These are phyloP conservation scores for Cryptococcus sp. DNA, from an alignment of 1,284 basidiomycete species.

Conservation along the genomic window DNA sequence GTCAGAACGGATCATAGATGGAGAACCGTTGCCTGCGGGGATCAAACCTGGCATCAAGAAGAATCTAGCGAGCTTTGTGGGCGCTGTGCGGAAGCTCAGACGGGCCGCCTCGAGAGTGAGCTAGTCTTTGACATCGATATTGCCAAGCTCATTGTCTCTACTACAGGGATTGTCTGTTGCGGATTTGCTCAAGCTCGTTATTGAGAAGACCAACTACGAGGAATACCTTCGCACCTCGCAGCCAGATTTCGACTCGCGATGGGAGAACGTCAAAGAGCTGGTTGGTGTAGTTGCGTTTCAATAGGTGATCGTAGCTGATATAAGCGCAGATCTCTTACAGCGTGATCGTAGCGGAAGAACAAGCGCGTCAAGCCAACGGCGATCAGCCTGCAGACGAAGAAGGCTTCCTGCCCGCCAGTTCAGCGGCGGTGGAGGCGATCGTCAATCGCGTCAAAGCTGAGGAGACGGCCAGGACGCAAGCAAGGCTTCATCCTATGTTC, in stretches of 20 bases:
- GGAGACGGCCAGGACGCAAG: slow-evolving; percentile 15
- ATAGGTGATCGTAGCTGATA: slow-evolving; percentile 10
- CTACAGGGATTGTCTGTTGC: slow-evolving; percentile 64
- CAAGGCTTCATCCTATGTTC: slow-evolving; percentile 40
- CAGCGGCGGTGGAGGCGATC: slow-evolving; percentile 26
- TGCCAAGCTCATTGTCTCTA: not conserved
- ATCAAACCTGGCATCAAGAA: slow-evolving; percentile 67
- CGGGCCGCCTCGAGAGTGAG: slow-evolving; percentile 62
- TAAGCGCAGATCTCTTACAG: slow-evolving; percentile 47
- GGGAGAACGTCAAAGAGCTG: slow-evolving; percentile 86
- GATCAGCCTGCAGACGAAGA: slow-evolving; percentile 11
- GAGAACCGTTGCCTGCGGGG: slow-evolving; percentile 59
- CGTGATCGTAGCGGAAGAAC: slow-evolving; percentile 47
- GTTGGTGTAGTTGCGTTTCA: slow-evolving; percentile 53
- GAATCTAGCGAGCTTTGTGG: slow-evolving; percentile 65
- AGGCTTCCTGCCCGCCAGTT: slow-evolving; percentile 35
- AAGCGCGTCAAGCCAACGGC: slow-evolving; percentile 24
- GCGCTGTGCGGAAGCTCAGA: slow-evolving; percentile 61
- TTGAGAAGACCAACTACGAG: slow-evolving; percentile 67
- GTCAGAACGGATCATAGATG: slow-evolving; percentile 64
- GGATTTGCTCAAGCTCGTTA: slow-evolving; percentile 65
- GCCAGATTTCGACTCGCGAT: slow-evolving; percentile 71
- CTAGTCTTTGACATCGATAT: not conserved
- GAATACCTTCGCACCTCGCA: slow-evolving; percentile 70
- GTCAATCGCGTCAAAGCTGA: slow-evolving; percentile 18